Evolutionary conservation across 768 basidiomycete species (phyloP).

Genomic region (Auriculariales sp.): DNA sequence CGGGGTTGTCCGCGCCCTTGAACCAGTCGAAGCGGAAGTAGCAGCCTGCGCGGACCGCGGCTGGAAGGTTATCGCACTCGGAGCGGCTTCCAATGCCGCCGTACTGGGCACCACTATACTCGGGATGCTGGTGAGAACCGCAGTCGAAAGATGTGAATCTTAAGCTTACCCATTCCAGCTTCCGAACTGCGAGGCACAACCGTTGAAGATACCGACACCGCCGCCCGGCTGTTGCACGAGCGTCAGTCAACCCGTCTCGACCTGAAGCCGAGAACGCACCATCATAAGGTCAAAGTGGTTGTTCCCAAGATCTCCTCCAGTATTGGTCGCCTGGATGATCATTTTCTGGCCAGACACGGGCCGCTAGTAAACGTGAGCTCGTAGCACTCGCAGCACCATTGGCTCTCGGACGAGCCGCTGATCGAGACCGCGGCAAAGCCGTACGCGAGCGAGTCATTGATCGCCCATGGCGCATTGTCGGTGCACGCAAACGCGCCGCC

Average conservation of each 20-base stretch:
- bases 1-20: constrained; percentile 8
- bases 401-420: constrained; percentile 5
- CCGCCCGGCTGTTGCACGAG: constrained; percentile 8
- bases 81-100: constrained; percentile 7
- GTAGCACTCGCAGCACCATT: constrained; percentile 11
- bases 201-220: constrained; percentile 8
- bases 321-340: constrained; percentile 9
- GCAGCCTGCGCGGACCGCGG: constrained; percentile 8
- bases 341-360: constrained; percentile 7
- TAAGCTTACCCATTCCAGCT: constrained; percentile 4
- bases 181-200: constrained; percentile 8
- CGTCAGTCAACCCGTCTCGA: neutral
- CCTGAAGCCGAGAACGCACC: neutral
- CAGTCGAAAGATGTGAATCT: neutral
- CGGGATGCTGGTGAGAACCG: neutral
- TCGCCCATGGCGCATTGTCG: constrained; percentile 8
- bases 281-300: constrained; percentile 10
- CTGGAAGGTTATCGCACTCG: constrained; percentile 8
- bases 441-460: constrained; percentile 7
- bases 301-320: constrained; percentile 8
- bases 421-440: constrained; percentile 10
- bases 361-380: constrained; percentile 9
- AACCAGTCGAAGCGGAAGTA: constrained; percentile 10
- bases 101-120: constrained; percentile 5
- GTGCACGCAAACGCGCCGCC: constrained; percentile 8